A percentile compares a stretch with the other conserved stretches of the same genome.
Evolutionary conservation across 306 rosid species (phyloP).

Genomic region (Trifolium fragiferum): DNA sequence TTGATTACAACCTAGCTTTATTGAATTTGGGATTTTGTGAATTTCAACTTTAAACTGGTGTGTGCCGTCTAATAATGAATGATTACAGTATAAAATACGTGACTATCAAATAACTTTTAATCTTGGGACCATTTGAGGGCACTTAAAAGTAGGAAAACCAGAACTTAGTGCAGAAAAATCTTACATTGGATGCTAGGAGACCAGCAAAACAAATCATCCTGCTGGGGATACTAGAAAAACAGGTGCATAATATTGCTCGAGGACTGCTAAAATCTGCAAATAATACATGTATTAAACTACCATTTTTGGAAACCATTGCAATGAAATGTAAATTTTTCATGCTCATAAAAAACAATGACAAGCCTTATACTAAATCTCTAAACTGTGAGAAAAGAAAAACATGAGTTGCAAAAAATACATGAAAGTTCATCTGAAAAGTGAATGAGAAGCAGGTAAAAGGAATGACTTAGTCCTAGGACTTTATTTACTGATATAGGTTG

Average conservation of each 20-base stretch:
- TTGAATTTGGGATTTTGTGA: too few relatives aligned
- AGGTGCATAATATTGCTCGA: not conserved
- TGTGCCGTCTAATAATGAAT: too few relatives aligned
- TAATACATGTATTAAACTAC: too few relatives aligned
- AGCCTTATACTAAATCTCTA: not conserved
- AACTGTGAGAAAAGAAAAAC: not conserved
- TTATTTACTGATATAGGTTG: too few relatives aligned
- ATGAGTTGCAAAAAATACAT: not conserved
- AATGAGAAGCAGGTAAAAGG: too few relatives aligned
- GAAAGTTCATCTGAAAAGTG: not conserved
- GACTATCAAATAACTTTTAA: too few relatives aligned
- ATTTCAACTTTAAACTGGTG: too few relatives aligned
- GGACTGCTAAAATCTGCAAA: constrained; percentile 38
- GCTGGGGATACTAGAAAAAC: constrained; percentile 41
- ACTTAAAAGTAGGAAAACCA: not conserved
- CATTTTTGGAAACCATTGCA: not conserved
- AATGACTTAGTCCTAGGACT: too few relatives aligned
- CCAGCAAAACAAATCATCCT: constrained; percentile 84
- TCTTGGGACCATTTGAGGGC: not conserved
- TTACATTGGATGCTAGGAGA: constrained; percentile 85
- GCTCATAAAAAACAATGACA: not conserved
- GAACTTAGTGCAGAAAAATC: constrained; percentile 8
- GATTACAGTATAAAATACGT: too few relatives aligned
- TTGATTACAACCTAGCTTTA: too few relatives aligned
- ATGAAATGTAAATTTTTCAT: not conserved